Conservation (phyloP, 371 early-diverging fungal species). For the Nematocida sp. region DNA sequence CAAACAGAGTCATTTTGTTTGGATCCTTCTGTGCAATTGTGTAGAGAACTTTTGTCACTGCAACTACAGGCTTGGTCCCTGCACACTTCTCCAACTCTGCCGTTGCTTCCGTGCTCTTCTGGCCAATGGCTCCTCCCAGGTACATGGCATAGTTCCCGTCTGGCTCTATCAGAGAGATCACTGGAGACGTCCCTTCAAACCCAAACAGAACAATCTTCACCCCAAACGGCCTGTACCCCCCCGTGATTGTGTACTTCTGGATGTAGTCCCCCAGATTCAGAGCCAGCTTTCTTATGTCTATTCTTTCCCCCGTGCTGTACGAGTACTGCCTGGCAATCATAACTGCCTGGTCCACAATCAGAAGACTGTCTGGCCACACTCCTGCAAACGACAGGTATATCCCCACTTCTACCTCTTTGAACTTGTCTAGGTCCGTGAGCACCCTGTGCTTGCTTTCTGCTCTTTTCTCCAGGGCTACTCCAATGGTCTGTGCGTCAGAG, state of each 20-base stretch:
- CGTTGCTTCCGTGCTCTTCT: conserved; percentile 67
- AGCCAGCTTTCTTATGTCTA: conserved; percentile 88
- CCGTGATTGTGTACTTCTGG: conserved; percentile 94
- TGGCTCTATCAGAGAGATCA: conserved; percentile 93
- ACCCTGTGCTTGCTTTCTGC: conserved; percentile 84
- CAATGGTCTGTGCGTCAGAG: conserved; percentile 41
- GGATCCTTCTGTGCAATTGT: conserved; percentile 45
- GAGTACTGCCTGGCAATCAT: conserved; percentile 56
- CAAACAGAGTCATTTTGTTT: conserved; percentile 37
- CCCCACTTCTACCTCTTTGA: conserved; percentile 63
- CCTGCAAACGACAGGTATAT: conserved; percentile 81
- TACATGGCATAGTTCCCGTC: conserved; percentile 96
- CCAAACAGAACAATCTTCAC: conserved; percentile 90
- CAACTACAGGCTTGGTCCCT: neutral
- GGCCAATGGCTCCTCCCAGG: conserved; percentile 69
- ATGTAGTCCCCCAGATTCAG: conserved; percentile 45
- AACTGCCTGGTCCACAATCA: conserved; percentile 52
- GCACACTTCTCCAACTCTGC: conserved; percentile 22
- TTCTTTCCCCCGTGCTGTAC: conserved; percentile 68
- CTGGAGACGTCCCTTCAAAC: conserved; percentile 72
- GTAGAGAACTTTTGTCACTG: conserved; percentile 27
- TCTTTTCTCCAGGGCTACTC: conserved; percentile 76
- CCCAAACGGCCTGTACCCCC: conserved; percentile 96
- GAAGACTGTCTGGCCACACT: conserved; percentile 61
- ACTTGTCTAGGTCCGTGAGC: conserved; percentile 85